Percentiles rank a stretch among this genome's conserved stretches.
phyloP scores from a whole-genome alignment of 257 asterid species.

The Solanum acaule region DNA sequence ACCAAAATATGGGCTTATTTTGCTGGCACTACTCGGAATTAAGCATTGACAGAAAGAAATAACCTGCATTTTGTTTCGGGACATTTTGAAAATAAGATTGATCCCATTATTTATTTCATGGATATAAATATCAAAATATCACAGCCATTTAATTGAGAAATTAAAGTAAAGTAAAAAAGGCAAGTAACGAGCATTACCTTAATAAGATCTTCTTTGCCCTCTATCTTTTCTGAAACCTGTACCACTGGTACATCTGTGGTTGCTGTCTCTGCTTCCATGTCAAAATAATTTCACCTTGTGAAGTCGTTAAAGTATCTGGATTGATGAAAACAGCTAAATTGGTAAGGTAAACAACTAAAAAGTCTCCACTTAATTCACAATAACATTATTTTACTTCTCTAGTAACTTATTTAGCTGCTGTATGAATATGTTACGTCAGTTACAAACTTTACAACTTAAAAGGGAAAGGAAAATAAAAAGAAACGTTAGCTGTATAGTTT shows the following conservation, averaged over 20 bases:
- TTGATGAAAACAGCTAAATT: background rate
- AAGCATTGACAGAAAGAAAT: background rate
- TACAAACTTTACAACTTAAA: background rate
- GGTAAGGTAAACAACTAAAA: background rate
- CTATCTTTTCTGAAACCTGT: constrained; percentile 32
- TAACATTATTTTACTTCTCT: background rate
- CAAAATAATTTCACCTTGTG: constrained; percentile 5
- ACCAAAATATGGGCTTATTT: too few species aligned
- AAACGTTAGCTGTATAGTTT: background rate
- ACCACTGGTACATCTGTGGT: constrained; percentile 26
- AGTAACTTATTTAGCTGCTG: background rate
- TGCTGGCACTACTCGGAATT: background rate
- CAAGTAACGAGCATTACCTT: constrained; percentile 26
- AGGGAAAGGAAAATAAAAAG: background rate
- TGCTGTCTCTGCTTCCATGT: constrained; percentile 52
- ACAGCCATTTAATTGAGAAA: background rate
- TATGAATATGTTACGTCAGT: background rate
- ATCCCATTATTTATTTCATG: background rate
- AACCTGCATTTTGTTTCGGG: background rate
- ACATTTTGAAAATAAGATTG: background rate
- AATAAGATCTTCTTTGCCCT: constrained; percentile 16
- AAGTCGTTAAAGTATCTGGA: constrained; percentile 1
- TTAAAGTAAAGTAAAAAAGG: background rate
- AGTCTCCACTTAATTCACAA: background rate
- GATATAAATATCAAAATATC: background rate